phyloP scores from a whole-genome alignment of 2,329 filamentous ascomycete genomes.

The Sphaerostilbella broomeana region DNA sequence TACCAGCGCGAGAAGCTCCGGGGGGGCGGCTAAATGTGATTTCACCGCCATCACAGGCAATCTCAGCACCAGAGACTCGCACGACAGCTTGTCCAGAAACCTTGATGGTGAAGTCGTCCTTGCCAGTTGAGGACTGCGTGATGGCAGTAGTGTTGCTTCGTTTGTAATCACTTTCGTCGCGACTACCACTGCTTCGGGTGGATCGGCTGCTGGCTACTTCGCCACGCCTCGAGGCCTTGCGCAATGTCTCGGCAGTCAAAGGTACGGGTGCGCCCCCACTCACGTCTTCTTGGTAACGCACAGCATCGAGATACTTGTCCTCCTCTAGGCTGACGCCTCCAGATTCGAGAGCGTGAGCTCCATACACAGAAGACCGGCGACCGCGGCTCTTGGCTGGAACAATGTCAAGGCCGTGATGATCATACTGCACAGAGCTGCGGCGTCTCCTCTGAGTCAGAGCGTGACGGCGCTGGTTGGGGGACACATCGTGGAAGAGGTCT shows the following conservation, averaged over 20 bases:
- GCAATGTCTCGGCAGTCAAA: slow-evolving; percentile 51
- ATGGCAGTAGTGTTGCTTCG: slow-evolving; percentile 56
- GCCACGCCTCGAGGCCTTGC: slow-evolving; percentile 40
- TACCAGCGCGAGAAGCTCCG: slow-evolving; percentile 34
- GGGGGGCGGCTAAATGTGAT: slow-evolving; percentile 44
- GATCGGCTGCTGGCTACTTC: slow-evolving; percentile 47
- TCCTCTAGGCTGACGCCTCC: slow-evolving; percentile 30
- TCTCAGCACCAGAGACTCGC: slow-evolving; percentile 50
- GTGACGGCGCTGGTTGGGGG: slow-evolving; percentile 28
- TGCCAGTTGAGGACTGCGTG: slow-evolving; percentile 45
- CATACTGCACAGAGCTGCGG: slow-evolving; percentile 32
- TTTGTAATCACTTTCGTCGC: slow-evolving; percentile 57
- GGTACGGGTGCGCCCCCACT: slow-evolving; percentile 38
- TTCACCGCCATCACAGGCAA: slow-evolving; percentile 55
- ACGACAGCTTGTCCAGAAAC: slow-evolving; percentile 51
- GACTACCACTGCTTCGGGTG: slow-evolving; percentile 53
- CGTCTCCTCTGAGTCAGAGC: slow-evolving; percentile 30
- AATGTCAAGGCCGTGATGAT: slow-evolving; percentile 33
- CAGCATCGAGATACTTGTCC: slow-evolving; percentile 33
- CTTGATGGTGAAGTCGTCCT: slow-evolving; percentile 55
- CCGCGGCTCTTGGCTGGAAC: slow-evolving; percentile 31
- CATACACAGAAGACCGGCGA: slow-evolving; percentile 38
- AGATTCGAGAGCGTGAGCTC: slow-evolving; percentile 26
- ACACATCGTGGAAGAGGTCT: slow-evolving; percentile 34
- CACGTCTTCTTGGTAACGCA: slow-evolving; percentile 48